These are phyloP conservation scores for Aspergillus diversus DNA, from an alignment of 495 filamentous ascomycete species.

Conservation along the genomic window DNA sequence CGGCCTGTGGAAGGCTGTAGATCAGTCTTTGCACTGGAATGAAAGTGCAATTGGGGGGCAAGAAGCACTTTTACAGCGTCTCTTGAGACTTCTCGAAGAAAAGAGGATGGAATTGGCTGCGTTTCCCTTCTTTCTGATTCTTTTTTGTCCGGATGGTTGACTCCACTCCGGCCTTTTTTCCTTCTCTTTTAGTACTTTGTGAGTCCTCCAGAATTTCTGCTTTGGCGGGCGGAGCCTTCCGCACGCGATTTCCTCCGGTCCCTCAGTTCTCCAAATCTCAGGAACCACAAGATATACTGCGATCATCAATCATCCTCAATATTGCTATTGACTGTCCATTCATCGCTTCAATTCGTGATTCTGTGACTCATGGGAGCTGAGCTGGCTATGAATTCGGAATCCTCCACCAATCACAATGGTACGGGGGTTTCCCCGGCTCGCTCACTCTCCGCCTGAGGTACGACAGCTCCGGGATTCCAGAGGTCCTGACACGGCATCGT, in stretches of 20 bases:
- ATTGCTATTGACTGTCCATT: too few relatives aligned
- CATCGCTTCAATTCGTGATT: too few relatives aligned
- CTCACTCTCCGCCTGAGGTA: too few relatives aligned
- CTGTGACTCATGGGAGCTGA: too few relatives aligned
- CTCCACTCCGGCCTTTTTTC: constrained; percentile 4
- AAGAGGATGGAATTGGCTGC: neutral
- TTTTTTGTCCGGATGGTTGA: neutral
- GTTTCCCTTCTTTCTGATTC: neutral
- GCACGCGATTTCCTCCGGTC: constrained; percentile 9
- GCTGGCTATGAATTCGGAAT: too few relatives aligned
- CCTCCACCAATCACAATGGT: too few relatives aligned
- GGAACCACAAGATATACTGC: too few relatives aligned
- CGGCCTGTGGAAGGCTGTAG: neutral
- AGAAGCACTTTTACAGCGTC: neutral
- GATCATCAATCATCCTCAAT: too few relatives aligned
- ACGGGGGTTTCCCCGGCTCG: too few relatives aligned
- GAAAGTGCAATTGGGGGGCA: neutral
- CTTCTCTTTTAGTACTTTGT: constrained; percentile 5
- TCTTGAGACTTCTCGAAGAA: neutral
- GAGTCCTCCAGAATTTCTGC: constrained; percentile 7
- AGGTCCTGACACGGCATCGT: too few relatives aligned
- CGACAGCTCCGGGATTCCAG: too few relatives aligned
- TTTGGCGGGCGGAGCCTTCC: constrained; percentile 29
- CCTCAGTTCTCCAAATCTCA: neutral
- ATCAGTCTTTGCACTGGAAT: neutral